These are phyloP conservation scores for Phytophthora kernoviae DNA, from an alignment of 352 stramenopile genomes.

Conservation along the genomic window DNA sequence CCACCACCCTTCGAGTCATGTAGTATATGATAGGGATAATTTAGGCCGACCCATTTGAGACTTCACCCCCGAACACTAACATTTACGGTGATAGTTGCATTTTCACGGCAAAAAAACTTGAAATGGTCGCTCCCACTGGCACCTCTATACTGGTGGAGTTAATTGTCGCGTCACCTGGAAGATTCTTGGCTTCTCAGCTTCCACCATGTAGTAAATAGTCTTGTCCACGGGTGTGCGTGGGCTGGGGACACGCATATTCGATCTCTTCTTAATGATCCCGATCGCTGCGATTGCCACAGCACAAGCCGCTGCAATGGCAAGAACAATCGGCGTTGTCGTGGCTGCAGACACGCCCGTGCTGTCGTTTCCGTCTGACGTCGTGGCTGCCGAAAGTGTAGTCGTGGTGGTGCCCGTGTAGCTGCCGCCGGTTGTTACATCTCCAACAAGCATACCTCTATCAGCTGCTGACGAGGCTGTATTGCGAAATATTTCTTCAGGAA, in stretches of 20 bases:
- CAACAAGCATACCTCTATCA: constrained; percentile 13
- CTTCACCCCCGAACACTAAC: too few relatives aligned
- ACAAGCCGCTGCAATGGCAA: constrained; percentile 17
- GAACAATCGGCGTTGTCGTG: constrained; percentile 4
- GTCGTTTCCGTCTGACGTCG: constrained; percentile 11
- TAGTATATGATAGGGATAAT: too few relatives aligned
- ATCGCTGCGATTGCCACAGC: constrained; percentile 18
- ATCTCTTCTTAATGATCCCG: constrained; percentile 14
- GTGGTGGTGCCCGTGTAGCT: constrained; percentile 15
- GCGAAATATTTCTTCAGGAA: constrained; percentile 16
- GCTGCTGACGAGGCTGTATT: constrained; percentile 19
- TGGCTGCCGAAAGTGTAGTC: constrained; percentile 9
- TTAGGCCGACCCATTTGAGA: too few relatives aligned
- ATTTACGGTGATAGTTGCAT: too few relatives aligned
- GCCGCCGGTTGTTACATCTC: constrained; percentile 12
- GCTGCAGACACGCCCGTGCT: neutral
- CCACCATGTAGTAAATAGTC: constrained; percentile 24
- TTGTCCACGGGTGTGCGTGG: constrained; percentile 22
- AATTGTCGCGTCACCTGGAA: constrained; percentile 22
- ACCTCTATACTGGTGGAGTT: constrained; percentile 2
- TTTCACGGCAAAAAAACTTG: neutral
- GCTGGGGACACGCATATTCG: constrained; percentile 1
- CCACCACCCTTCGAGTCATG: too few relatives aligned
- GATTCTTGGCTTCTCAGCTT: constrained; percentile 11
- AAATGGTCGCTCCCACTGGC: neutral